phyloP scores from a whole-genome alignment of 2,329 filamentous ascomycete species.

The Aspergillus sojae region DNA sequence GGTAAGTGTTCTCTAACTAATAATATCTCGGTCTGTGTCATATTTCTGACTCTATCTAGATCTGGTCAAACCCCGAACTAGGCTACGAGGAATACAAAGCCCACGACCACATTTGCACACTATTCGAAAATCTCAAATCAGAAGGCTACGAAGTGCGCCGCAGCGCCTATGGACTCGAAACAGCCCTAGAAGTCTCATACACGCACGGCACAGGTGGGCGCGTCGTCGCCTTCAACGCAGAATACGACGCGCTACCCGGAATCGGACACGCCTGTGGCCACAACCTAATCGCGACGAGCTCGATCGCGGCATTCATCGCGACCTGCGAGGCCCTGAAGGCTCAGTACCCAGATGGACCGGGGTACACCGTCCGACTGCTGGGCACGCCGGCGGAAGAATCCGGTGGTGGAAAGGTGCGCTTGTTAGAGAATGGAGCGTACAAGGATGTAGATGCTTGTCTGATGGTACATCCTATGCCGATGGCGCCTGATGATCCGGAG shows the following conservation, averaged over 20 bases:
- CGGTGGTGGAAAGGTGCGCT: constrained; percentile 39
- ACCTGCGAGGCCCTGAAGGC: constrained; percentile 33
- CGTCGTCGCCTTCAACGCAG: constrained; percentile 36
- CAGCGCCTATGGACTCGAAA: constrained; percentile 52
- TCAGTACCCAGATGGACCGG: constrained; percentile 13
- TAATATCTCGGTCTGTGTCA: background rate
- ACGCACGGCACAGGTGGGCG: constrained; percentile 28
- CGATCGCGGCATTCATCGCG: constrained; percentile 39
- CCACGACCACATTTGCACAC: constrained; percentile 49
- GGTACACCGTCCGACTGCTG: constrained; percentile 35
- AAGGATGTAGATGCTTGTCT: constrained; percentile 40
- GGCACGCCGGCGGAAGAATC: constrained; percentile 41
- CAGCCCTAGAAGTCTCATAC: constrained; percentile 51
- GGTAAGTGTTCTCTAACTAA: constrained; percentile 11
- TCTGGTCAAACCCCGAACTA: constrained; percentile 52
- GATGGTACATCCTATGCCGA: constrained; percentile 43
- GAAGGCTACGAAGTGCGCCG: constrained; percentile 49
- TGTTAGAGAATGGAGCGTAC: constrained; percentile 48
- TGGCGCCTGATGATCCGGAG: constrained; percentile 25
- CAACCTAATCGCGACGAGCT: constrained; percentile 35
- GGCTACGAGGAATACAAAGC: constrained; percentile 55
- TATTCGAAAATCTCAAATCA: constrained; percentile 35
- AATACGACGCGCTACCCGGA: constrained; percentile 43
- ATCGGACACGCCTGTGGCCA: constrained; percentile 43
- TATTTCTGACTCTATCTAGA: constrained; percentile 24